Conservation (phyloP, 129 eudicot species). For the Solidago caesia region DNA sequence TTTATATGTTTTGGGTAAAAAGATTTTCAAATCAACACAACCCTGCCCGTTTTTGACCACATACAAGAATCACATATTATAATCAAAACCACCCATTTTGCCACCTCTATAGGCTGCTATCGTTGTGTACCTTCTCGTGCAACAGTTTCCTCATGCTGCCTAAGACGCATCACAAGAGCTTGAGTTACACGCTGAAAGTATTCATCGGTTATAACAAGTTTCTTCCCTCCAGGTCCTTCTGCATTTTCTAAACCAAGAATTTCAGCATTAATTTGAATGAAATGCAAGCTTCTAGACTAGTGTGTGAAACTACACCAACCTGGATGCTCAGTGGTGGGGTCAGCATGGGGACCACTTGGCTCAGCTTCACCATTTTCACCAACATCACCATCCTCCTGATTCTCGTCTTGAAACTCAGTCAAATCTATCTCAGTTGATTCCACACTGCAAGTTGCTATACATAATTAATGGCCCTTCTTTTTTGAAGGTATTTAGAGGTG, state of each 20-base stretch:
- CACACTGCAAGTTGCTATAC: conserved; percentile 53
- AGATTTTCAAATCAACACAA: neutral
- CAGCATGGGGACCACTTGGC: conserved; percentile 39
- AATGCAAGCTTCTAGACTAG: neutral
- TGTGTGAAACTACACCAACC: conserved; percentile 38
- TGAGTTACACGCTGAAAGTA: conserved; percentile 88
- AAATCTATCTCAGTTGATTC: conserved; percentile 91
- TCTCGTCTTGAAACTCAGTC: conserved; percentile 78
- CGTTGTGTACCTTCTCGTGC: conserved; percentile 56
- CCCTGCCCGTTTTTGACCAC: neutral
- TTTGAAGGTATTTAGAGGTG: neutral
- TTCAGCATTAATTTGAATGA: neutral
- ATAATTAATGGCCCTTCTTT: conserved; percentile 10
- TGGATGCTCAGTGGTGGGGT: conserved; percentile 35
- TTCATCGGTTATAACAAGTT: conserved; percentile 82
- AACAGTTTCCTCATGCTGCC: conserved; percentile 86
- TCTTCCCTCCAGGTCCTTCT: conserved; percentile 47
- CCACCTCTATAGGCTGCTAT: neutral
- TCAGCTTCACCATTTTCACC: conserved; percentile 44
- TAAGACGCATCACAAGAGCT: conserved; percentile 88
- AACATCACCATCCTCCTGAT: conserved; percentile 40
- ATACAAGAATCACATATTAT: too few relatives aligned
- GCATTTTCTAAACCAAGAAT: conserved; percentile 43
- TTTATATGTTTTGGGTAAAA: too few relatives aligned
- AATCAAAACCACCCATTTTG: neutral